Evolutionary conservation across 1,284 basidiomycete species (phyloP).

Genomic region (Ceratobasidium theobromae): DNA sequence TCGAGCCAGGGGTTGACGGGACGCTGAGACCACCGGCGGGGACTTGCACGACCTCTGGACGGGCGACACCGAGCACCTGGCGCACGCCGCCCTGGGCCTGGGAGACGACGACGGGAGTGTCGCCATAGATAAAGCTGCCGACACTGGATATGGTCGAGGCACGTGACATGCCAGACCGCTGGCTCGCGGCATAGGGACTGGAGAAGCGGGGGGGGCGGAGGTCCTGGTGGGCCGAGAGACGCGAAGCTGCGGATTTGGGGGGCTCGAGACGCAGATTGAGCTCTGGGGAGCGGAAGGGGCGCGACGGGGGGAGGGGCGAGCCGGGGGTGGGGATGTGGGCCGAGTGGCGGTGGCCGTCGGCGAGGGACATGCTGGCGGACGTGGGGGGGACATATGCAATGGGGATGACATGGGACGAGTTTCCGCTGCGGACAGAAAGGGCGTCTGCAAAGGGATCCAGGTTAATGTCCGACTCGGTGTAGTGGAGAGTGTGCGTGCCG

Average conservation of each 20-base stretch:
- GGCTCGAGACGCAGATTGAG: constrained; percentile 43
- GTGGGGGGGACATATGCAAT: constrained; percentile 71
- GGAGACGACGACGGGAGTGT: constrained; percentile 77
- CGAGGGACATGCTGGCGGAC: constrained; percentile 33
- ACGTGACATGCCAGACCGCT: constrained; percentile 49
- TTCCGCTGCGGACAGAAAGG: constrained; percentile 16
- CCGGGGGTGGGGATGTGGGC: constrained; percentile 39
- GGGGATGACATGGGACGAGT: constrained; percentile 72
- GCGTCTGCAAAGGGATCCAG: constrained; percentile 33
- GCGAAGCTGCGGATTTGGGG: constrained; percentile 30
- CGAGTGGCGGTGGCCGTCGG: constrained; percentile 31
- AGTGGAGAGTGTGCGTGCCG: constrained; percentile 29
- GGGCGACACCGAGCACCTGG: constrained; percentile 65
- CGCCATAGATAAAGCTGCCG: constrained; percentile 67
- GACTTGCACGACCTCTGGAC: constrained; percentile 73
- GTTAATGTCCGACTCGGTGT: constrained; percentile 31
- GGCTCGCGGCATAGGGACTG: constrained; percentile 53
- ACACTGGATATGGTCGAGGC: constrained; percentile 71
- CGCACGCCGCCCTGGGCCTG: constrained; percentile 62
- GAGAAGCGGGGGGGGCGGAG: constrained; percentile 59
- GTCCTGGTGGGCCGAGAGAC: constrained; percentile 43
- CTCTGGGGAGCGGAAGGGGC: constrained; percentile 63
- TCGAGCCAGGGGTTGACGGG: constrained; percentile 36
- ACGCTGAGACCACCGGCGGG: constrained; percentile 46
- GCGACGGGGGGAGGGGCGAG: constrained; percentile 49